These are phyloP conservation scores for Cyanodermella asteris DNA, from an alignment of 2,329 filamentous ascomycete genomes.

Conservation along the genomic window DNA sequence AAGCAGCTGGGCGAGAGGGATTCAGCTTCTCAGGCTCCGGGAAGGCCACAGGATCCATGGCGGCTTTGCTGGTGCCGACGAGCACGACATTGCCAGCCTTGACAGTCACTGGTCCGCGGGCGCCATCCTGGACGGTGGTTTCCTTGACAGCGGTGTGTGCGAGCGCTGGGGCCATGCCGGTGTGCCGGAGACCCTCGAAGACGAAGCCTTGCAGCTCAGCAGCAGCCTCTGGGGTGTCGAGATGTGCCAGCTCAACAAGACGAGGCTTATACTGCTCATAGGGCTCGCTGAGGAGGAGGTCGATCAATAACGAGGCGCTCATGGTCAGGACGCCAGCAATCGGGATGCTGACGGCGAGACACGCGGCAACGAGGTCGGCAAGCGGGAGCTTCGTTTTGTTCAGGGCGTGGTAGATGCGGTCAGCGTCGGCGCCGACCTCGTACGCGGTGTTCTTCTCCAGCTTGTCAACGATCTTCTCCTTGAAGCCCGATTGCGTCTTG, in stretches of 20 bases:
- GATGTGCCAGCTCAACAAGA: constrained; percentile 27
- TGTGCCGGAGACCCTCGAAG: constrained; percentile 32
- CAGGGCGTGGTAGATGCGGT: constrained; percentile 29
- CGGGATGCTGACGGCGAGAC: constrained; percentile 27
- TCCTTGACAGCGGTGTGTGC: constrained; percentile 27
- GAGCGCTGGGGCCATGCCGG: constrained; percentile 28
- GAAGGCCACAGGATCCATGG: no score
- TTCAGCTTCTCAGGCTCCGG: no score
- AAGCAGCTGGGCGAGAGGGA: no score
- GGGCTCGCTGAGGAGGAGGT: constrained; percentile 27
- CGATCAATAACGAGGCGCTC: constrained; percentile 30
- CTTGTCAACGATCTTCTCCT: constrained; percentile 23
- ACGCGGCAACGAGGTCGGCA: constrained; percentile 27
- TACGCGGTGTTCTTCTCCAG: constrained; percentile 26
- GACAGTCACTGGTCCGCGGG: constrained; percentile 24
- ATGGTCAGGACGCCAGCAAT: constrained; percentile 30
- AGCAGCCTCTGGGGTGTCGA: constrained; percentile 19
- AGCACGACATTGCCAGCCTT: constrained; percentile 22
- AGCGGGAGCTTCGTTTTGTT: constrained; percentile 23
- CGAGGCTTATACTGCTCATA: constrained; percentile 30
- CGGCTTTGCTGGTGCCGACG: constrained; percentile 11
- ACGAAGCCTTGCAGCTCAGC: constrained; percentile 30
- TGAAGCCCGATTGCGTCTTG: constrained; percentile 21
- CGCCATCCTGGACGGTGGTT: constrained; percentile 22
- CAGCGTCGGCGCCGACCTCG: constrained; percentile 27